Base-by-base conservation (phyloP, 2,329 filamentous ascomycete genomes). In the Fusarium sp. region DNA sequence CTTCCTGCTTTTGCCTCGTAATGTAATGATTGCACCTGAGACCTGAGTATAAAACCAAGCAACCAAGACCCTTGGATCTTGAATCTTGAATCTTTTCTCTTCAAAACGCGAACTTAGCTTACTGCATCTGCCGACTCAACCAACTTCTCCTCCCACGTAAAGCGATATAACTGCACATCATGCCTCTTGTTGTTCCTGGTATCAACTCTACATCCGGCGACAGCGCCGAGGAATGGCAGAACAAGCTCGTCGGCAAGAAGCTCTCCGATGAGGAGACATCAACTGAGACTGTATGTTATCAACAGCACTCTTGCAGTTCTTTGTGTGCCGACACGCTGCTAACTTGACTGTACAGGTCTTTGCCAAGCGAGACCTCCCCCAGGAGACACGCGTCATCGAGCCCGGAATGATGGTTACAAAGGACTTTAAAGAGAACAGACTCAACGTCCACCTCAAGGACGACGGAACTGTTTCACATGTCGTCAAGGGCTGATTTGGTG, bases 161-260 rank as follows among this genome's bases (percentile, higher is more conserved):
- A 35, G 25, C 25, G 43, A 35, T 37, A 5, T 35, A 20, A 33
- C n/a, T 37, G 25, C 37, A 42, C 61, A 76, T n/a, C 80, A 89
- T 90, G 88, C 88, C 88, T 85, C 87, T 90, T 78, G 82, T 90
- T 71, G 83, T 88, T 18, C 87, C 87, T 55, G 86, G 85, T 74
- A 79, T 89, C 70, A 88, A 81, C 66, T 81, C 78, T 64, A 79
- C 78, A 63, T 77, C 81, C 39, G 76, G 76, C 66, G 74, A 79
- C 75, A 81, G 82, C 77, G 86, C 83, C 35, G 80, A 87, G 60
- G 81, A 87, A 72, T 90, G 88, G 88, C 80, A 79, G 68, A 84
- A 83, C 77, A 88, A 89, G 81, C 80, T 90, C 6, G 83, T 87
- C 43, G 88, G 88, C 74, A 90, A 90, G 85, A 89, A 82, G 46